Evolutionary conservation across 2,329 filamentous ascomycete genomes (phyloP), one percentile per base, ranked within the genome.

Genomic region (Akanthomyces dipterigenus): DNA sequence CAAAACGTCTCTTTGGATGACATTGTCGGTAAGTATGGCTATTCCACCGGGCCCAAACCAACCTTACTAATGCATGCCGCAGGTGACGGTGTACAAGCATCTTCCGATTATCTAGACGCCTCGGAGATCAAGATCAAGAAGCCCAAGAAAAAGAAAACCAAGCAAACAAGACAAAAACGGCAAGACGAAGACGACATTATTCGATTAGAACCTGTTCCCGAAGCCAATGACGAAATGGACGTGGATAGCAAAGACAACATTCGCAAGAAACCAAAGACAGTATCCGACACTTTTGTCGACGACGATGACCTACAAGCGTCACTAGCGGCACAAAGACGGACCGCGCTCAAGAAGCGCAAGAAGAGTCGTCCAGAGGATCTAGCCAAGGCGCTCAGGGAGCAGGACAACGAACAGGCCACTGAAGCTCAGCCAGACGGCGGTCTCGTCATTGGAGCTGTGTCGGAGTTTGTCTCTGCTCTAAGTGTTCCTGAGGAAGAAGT

Each of bases 91-190:
- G 63, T 65, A 9, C 75, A 78, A 62, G 73, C 68, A 20, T 67
- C 84, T 18, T 96, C 93, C 20, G 95, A 99, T 72, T 99, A 99
- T 72, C 80, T 96, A 65, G 91, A 96, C 64, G 77, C 88, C 18
- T 90, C 89, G 1, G 88, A 95, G 67, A 84, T 97, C 70, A 99
- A 97, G 74, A 83, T 98, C 65, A 96, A 92, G 77, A 99, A 96
- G 73, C 88, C 91, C 0, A 97, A 96, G 76, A 97, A 96, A 77
- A 93, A 87, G 78, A 95, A 93, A 76, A 82, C 85, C 36, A 93
- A 92, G 73, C 81, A 84, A 26, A 90, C 88, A 2, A 82, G 90
- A 55, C 85, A 89, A 70, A 89, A 88, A 66, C 82, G 81, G 1
- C 76, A 80, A n/a, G 84, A 87, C 46, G 84, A 87, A 34, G 85